Evolutionary conservation across 148 eudicot species (phyloP).

Genomic region (Vaccinium corymbosum): DNA sequence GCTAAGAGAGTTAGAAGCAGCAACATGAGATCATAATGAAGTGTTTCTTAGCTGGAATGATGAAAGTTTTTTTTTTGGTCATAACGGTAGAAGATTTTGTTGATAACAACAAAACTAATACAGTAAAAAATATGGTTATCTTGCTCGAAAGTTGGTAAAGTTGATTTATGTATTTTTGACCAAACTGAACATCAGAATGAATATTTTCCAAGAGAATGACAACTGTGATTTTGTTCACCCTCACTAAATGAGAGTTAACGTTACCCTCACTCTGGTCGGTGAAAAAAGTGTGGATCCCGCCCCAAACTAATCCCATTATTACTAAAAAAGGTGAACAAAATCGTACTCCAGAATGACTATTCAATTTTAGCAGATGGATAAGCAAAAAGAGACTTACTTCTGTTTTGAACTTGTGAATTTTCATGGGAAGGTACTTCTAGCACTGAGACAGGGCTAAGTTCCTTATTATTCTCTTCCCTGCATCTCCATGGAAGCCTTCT

Average conservation of each 20-base stretch:
- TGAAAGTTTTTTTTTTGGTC: background rate
- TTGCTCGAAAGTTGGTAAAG: too few species aligned
- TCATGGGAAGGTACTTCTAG: conserved; percentile 36
- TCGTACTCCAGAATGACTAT: background rate
- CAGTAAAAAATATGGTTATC: too few species aligned
- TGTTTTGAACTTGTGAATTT: conserved; percentile 22
- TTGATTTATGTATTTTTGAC: background rate
- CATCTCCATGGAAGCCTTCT: conserved; percentile 33
- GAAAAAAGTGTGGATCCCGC: too few species aligned
- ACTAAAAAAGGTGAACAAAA: too few species aligned
- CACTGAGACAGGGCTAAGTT: conserved; percentile 63
- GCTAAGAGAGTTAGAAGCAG: background rate
- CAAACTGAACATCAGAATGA: background rate
- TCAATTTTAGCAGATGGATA: background rate
- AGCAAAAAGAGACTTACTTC: conserved; percentile 1
- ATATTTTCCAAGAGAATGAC: background rate
- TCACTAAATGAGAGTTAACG: too few species aligned
- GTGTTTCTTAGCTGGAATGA: background rate
- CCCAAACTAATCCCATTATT: too few species aligned
- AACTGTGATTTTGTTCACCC: too few species aligned
- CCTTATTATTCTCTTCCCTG: conserved; percentile 42
- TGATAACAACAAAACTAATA: too few species aligned
- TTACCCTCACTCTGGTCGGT: too few species aligned
- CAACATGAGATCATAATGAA: background rate
- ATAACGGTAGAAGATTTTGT: too few species aligned